Evolutionary conservation across 2,329 filamentous ascomycete species (phyloP), one percentile per base, ranked within the genome.

Genomic region (Uncinocarpus reesii): DNA sequence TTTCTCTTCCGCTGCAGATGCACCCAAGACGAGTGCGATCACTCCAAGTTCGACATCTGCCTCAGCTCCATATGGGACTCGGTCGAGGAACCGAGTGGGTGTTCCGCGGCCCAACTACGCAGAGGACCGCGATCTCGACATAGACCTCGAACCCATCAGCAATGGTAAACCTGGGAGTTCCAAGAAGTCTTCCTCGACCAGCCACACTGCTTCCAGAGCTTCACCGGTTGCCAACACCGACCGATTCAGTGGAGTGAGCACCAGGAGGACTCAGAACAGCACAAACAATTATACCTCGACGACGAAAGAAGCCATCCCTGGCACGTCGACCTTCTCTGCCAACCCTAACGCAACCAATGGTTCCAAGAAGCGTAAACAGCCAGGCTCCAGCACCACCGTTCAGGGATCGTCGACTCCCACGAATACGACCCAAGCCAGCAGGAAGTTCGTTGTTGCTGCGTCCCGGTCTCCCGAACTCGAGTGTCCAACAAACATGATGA

Each of bases 51-150:
- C 64, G 55, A 58, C 60, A 53, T 65, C 70, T 57, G 71, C 68
- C 23, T 72, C 83, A 43, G 81, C 80, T 57, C 81, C 80, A 41
- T 95, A 98, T 68, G 90, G 90, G 61, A 98, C 92, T 64, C 84
- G 89, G 60, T 95, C 89, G 58, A 84, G 92, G 65, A 94, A 94
- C 68, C 83, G 89, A 61, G 82, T 79, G 50, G 60, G 50, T 35
- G 80, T 77, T 56, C 77, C 84, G 58, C 84, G 92, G 57, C 81
- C 84, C 56, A 98, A 98, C 68, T 98, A 98, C 67, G 90, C 92
- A 43, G 92, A 98, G 70, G 86, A 90, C 67, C 85, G 79, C 68
- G 90, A 95, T 66, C 75, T 89, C 57, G 90, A 96, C 60, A 80
- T 86, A 67, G 92, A 96, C 63, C 86, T 88, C 64, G 90, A 95